Evolutionary conservation across 2,329 filamentous ascomycete species (phyloP), one percentile per base, ranked within the genome.

Genomic region (Stachybotrys chlorohalonatus): DNA sequence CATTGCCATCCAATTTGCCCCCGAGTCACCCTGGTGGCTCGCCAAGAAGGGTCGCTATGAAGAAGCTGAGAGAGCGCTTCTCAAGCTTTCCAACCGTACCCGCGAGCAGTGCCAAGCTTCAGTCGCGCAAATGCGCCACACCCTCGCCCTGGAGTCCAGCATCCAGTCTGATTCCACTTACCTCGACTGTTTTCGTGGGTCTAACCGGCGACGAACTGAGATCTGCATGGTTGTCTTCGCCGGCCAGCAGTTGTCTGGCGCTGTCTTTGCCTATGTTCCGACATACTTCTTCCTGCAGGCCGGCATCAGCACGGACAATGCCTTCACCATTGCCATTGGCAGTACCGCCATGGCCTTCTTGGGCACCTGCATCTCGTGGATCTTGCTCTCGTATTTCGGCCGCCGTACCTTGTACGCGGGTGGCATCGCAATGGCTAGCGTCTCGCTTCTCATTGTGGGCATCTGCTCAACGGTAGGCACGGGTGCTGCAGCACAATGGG

Each of bases 41-140:
- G 66, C 64, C 2, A 63, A 60, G 2, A 55, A 62, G 13, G 63
- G 59, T 7, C 63, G 65, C 1, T 55, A 66, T 0, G 59, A 67
- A 1, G 61, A 67, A 0, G 67, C 69, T 0, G 61, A 64, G 50
- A 54, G 30, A 3, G 64, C 67, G 1, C 53, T 71, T 6, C 15
- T 57, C 15, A 57, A 68, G 1, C 63, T 72, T 0, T 64, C 68
- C 0, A 75, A 81, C 49, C 57, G 57, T 0, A 17, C 71, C 73
- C 55, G 81, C 84, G 57, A 83, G 55, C 49, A 63, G 66, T 55
- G 58, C 7, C 45, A 60, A 1, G 67, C 69, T 31, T 66, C 70
- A 42, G 68, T 76, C 58, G 64, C 71, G 53, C 91, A 93, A 86
- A 95, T 95, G 82, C 81, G 88, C 6, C 68, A 75, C 49, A 77